Conservation (phyloP, 176 grass and related monocot species). For the Melocanna baccifera region DNA sequence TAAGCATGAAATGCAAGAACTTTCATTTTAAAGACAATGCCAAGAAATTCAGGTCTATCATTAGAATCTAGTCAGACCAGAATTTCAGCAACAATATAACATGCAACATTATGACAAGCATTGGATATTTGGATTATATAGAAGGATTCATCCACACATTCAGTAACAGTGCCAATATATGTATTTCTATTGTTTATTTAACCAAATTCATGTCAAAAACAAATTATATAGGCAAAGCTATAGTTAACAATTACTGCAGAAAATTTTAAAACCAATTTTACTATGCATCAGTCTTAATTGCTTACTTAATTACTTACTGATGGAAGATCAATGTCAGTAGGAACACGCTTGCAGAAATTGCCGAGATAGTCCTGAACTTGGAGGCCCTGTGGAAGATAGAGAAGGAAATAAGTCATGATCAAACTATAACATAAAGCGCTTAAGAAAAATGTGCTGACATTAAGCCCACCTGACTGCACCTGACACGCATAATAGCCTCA, state of each 20-base stretch:
- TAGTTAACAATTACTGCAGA: neutral
- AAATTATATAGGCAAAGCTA: neutral
- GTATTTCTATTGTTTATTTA: neutral
- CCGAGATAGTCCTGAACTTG: slow-evolving; percentile 84
- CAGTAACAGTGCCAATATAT: neutral
- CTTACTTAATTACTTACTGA: slow-evolving; percentile 44
- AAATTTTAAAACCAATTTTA: neutral
- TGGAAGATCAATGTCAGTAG: slow-evolving; percentile 88
- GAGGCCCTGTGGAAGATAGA: slow-evolving; percentile 52
- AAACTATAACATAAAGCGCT: neutral
- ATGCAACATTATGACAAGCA: neutral
- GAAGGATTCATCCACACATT: neutral
- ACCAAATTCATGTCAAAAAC: neutral
- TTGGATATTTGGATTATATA: too few relatives aligned
- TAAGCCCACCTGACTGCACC: slow-evolving; percentile 67
- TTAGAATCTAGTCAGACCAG: neutral
- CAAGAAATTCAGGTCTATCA: neutral
- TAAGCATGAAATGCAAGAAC: neutral
- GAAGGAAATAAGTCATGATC: slow-evolving; percentile 15
- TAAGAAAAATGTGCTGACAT: slow-evolving; percentile 26
- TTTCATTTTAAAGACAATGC: neutral
- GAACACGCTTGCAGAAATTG: slow-evolving; percentile 88
- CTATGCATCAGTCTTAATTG: neutral
- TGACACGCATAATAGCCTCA: slow-evolving; percentile 87
- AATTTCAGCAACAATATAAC: neutral